phyloP scores from a whole-genome alignment of 345 rosid genomes.

The Pelargonium nanum region DNA sequence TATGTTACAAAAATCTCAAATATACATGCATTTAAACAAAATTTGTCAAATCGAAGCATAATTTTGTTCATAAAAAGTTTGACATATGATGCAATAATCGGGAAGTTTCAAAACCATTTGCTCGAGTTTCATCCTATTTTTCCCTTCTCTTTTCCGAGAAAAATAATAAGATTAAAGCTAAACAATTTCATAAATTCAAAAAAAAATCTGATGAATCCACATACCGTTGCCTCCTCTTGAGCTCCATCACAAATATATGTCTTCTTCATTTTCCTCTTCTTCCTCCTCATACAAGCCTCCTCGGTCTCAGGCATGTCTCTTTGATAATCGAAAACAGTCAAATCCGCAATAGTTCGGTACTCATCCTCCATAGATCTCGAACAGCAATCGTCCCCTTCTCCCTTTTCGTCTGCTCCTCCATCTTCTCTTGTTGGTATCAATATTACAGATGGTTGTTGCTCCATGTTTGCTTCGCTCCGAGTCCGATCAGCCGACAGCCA shows the following conservation, averaged over 20 bases:
- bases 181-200: neutral
- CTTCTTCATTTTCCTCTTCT: slow-evolving; percentile 2
- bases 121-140: too few species aligned
- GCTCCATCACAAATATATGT: neutral
- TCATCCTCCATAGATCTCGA: slow-evolving; percentile 12
- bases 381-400: neutral
- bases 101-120: neutral
- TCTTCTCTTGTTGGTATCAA: neutral
- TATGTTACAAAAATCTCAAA: neutral
- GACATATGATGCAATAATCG: too few species aligned
- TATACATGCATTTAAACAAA: neutral
- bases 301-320: slow-evolving; percentile 11
- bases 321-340: slow-evolving; percentile 10
- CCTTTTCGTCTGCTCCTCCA: neutral
- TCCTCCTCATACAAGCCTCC: slow-evolving; percentile 4
- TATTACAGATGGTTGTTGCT: neutral
- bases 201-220: neutral
- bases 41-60: too few species aligned
- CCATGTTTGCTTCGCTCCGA: neutral
- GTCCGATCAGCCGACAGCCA: neutral
- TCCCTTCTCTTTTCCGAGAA: neutral
- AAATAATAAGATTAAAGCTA: neutral
- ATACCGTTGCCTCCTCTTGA: slow-evolving; percentile 4
- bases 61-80: too few species aligned
- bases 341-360: slow-evolving; percentile 3